Percentiles rank a stretch among this genome's conserved stretches.
These are phyloP conservation scores for Gaeumannomyces sp. DNA, from an alignment of 2,329 filamentous ascomycete species.

Conservation along the genomic window DNA sequence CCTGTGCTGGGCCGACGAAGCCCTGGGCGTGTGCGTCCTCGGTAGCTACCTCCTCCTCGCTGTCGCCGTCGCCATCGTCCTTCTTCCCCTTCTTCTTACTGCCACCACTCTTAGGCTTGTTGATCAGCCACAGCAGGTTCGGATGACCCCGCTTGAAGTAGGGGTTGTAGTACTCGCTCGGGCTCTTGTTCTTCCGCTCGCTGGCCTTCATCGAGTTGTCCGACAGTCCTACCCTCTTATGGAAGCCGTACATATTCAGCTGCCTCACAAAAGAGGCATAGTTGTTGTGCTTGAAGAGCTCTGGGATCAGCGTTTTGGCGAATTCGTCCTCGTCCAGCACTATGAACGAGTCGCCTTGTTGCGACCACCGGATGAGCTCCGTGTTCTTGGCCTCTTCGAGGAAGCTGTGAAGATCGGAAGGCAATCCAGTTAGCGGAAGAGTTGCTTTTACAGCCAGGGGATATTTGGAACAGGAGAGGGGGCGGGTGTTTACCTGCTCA, in stretches of 20 bases:
- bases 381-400: conserved; percentile 90
- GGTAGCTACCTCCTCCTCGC: conserved; percentile 62
- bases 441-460: neutral
- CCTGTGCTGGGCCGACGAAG: conserved; percentile 13
- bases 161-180: conserved; percentile 95
- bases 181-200: conserved; percentile 94
- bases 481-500: conserved; percentile 72
- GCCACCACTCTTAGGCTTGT: conserved; percentile 77
- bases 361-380: conserved; percentile 93
- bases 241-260: conserved; percentile 96
- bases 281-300: conserved; percentile 98
- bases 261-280: conserved; percentile 95
- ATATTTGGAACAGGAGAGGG: conserved; percentile 7
- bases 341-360: conserved; percentile 92
- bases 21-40: conserved; percentile 32
- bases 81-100: conserved; percentile 54
- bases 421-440: neutral
- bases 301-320: conserved; percentile 91
- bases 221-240: conserved; percentile 88
- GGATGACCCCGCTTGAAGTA: conserved; percentile 92
- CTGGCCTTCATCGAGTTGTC: conserved; percentile 98
- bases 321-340: conserved; percentile 98
- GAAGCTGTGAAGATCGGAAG: conserved; percentile 54
- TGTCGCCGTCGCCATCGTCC: conserved; percentile 62
- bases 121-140: conserved; percentile 90